phyloP scores from a whole-genome alignment of 106 monocot genomes.

The Platanthera zijinensis region DNA sequence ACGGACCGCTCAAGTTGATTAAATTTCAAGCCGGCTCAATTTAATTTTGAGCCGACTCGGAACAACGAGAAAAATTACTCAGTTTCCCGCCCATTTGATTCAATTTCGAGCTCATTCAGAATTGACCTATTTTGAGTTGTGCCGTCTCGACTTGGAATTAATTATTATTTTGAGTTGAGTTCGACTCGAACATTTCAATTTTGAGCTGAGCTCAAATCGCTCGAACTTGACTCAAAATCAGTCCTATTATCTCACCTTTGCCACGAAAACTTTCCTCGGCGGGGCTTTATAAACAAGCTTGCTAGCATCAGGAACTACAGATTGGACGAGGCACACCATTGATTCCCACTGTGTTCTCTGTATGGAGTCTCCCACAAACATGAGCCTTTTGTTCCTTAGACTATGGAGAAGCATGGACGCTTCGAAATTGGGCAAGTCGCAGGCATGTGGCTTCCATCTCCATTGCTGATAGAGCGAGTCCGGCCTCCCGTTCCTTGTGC shows the following conservation, averaged over 20 bases:
- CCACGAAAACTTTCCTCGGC: conserved; percentile 29
- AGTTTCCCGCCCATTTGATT: no score
- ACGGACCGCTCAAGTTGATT: no score
- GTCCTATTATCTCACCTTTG: conserved; percentile 7
- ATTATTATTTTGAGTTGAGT: neutral
- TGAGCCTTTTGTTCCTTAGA: conserved; percentile 35
- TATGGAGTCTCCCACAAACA: conserved; percentile 42
- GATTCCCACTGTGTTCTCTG: conserved; percentile 55
- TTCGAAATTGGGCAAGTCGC: conserved; percentile 29
- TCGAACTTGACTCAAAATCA: no score
- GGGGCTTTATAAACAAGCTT: conserved; percentile 25
- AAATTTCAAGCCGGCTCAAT: no score
- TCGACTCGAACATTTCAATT: neutral
- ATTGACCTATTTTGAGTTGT: no score
- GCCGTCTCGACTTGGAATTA: neutral
- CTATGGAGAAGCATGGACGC: conserved; percentile 16
- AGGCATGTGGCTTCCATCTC: conserved; percentile 30
- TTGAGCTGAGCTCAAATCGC: no score
- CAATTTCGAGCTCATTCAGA: no score
- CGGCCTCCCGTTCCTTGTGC: conserved; percentile 26
- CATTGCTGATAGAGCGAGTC: conserved; percentile 33
- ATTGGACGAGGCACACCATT: conserved; percentile 41
- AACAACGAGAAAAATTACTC: no score
- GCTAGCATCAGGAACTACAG: conserved; percentile 14
- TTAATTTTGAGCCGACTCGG: no score